phyloP scores from a whole-genome alignment of 768 basidiomycete genomes.

The Trametes punicea region DNA sequence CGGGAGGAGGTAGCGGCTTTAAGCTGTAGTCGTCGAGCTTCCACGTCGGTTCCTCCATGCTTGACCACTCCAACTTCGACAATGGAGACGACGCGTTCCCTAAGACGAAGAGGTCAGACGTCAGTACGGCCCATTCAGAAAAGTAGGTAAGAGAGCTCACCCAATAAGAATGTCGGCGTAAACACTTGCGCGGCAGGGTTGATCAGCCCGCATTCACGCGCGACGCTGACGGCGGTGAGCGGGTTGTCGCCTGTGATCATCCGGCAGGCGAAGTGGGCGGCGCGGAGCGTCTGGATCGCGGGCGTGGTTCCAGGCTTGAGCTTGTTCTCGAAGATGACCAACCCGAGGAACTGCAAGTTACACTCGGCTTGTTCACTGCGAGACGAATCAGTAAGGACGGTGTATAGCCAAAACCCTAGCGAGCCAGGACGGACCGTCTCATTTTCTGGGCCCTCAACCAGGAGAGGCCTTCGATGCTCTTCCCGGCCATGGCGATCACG shows the following conservation, averaged over 20 bases:
- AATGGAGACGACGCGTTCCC: conserved; percentile 50
- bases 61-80: conserved; percentile 83
- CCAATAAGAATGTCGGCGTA: conserved; percentile 72
- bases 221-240: conserved; percentile 94
- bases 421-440: conserved; percentile 62
- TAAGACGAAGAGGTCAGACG: conserved; percentile 31
- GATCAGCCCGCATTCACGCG: conserved; percentile 87
- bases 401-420: neutral
- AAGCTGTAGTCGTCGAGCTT: conserved; percentile 88
- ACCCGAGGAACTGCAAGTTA: conserved; percentile 83
- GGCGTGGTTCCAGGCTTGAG: conserved; percentile 89
- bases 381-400: neutral
- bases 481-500: conserved; percentile 97
- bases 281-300: conserved; percentile 83
- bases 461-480: conserved; percentile 87
- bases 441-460: conserved; percentile 98
- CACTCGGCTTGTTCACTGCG: conserved; percentile 91
- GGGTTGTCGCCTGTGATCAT: conserved; percentile 99
- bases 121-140: neutral
- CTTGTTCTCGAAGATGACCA: conserved; percentile 98
- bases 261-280: conserved; percentile 87
- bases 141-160: conserved; percentile 34
- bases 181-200: conserved; percentile 89
- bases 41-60: conserved; percentile 83
- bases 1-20: conserved; percentile 69